These are phyloP conservation scores for Teunomyces funiuensis DNA, from an alignment of 805 yeast species.

Conservation along the genomic window DNA sequence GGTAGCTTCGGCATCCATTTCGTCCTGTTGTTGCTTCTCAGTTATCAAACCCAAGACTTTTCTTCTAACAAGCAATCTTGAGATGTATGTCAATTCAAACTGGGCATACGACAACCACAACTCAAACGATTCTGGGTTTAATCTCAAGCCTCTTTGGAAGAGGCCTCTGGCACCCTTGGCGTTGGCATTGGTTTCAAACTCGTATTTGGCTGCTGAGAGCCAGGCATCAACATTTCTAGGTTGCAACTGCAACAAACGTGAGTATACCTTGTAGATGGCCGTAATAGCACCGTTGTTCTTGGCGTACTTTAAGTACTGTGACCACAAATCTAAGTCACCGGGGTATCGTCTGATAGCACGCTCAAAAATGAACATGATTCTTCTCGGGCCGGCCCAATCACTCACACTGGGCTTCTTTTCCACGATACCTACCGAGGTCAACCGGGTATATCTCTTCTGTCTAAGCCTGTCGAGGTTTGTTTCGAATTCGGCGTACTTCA, in stretches of 20 bases:
- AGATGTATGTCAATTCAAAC: constrained; percentile 82
- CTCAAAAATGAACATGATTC: constrained; percentile 79
- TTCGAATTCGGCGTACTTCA: constrained; percentile 80
- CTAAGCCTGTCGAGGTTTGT: constrained; percentile 75
- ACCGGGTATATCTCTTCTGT: constrained; percentile 63
- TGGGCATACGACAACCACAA: constrained; percentile 87
- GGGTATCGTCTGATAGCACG: constrained; percentile 82
- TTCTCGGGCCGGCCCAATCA: constrained; percentile 83
- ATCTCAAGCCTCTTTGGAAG: constrained; percentile 80
- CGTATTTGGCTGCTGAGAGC: constrained; percentile 94
- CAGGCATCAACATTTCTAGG: constrained; percentile 90
- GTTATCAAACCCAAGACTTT: constrained; percentile 75
- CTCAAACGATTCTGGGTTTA: constrained; percentile 68
- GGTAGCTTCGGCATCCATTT: constrained; percentile 35
- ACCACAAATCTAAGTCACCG: constrained; percentile 76
- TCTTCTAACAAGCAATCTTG: constrained; percentile 81
- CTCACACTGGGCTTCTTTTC: constrained; percentile 66
- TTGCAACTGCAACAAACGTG: constrained; percentile 76
- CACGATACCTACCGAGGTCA: constrained; percentile 53
- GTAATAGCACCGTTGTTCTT: constrained; percentile 67
- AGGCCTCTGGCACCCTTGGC: constrained; percentile 85
- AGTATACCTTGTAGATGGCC: constrained; percentile 72
- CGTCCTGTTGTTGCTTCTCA: constrained; percentile 62
- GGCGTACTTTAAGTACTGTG: constrained; percentile 66
- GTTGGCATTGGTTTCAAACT: constrained; percentile 83